Evolutionary conservation across 768 basidiomycete genomes (phyloP), one percentile per base, ranked within the genome.

Genomic region (Coprinellus aureogranulatus): DNA sequence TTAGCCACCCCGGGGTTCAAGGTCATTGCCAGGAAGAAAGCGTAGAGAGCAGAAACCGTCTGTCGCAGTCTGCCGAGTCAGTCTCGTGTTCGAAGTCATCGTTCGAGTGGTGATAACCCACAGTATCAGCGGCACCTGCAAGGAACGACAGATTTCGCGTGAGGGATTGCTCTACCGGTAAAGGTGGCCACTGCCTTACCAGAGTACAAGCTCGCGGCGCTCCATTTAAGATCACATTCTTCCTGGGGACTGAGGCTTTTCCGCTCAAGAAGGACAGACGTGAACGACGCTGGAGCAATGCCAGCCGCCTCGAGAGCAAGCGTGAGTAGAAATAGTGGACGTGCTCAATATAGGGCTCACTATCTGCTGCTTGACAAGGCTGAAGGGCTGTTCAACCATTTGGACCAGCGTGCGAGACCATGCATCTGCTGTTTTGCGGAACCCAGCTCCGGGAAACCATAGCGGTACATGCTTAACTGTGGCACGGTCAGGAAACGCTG

Each of bases 211-310:
- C 82, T 81, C n/a, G 79, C 79, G 30, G 82, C 76, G 39, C 85
- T 82, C 84, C 87, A 87, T 67, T 86, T 89, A 57, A 89, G 73
- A 59, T 83, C 79, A 51, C 78, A 70, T 58, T 88, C 85, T 57
- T 87, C 84, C 57, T 86, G 82, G 3, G 71, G 68, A 47, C 70
- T 79, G 28, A 84, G 64, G 10, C 72, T 68, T 63, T 79, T 81
- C 23, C 70, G 75, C 61, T 87, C 79, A 26, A 89, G 76, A 55
- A 85, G 67, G 26, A 76, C 74, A 23, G 85, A 85, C 1, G 82
- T 80, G 65, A 85, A 87, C 6, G 86, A 89, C 16, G 75, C 65
- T 22, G 75, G 67, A 22, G 80, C 81, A n/a, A 75, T 79, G n/a
- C 87, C 86, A 55, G 81, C 76, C 34, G 77, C 79, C 88, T 90